Base-by-base conservation (phyloP, 768 basidiomycete species). In the Phallus indusiatus region DNA sequence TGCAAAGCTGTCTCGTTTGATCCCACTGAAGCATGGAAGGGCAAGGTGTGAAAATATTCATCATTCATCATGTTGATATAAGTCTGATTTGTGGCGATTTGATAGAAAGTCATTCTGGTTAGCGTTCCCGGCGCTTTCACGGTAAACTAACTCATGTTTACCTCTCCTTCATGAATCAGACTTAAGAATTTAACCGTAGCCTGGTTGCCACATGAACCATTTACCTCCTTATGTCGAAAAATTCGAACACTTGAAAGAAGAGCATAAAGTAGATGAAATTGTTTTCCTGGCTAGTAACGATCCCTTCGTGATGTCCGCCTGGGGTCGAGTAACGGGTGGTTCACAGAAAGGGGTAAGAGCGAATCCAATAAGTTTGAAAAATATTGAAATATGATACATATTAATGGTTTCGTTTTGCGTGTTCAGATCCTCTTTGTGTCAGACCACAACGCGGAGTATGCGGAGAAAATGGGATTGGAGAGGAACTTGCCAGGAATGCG, bases 101-200 rank as follows among this genome's bases (percentile, higher is more conserved):
- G 42, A 42, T 42, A 56, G 76, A 88, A 86, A 69, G 86, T 91
- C 54, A 85, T 90, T 37, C 67, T 90, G 55, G 78, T 91, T 69
- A 75, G 86, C 59, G 86, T 90, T 35, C 89, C 88, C 17, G 89
- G 89, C 50, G 86, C 88, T 16, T 89, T 90, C 74, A 88, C 88
- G 16, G 88, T 88, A 62, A 61, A 83, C 61, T 21, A 61, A 83
- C 61, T 21, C 14, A 22, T 20, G 8, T 0, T 33, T 28, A 28
- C 28, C 7, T 20, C 34, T 20, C 18, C 48, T 54, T 51, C 37
- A 18, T 35, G 49, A 53, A 48, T 46, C 35, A 50, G 59, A 56
- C 50, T 54, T 34, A n/a, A 48, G 33, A n/a, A n/a, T n/a, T 21
- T 36, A 7, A 28, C 36, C 24, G 11, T 51, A 74, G 71, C 75